Base-by-base conservation (phyloP, 345 rosid species). In the Durio zibethinus region DNA sequence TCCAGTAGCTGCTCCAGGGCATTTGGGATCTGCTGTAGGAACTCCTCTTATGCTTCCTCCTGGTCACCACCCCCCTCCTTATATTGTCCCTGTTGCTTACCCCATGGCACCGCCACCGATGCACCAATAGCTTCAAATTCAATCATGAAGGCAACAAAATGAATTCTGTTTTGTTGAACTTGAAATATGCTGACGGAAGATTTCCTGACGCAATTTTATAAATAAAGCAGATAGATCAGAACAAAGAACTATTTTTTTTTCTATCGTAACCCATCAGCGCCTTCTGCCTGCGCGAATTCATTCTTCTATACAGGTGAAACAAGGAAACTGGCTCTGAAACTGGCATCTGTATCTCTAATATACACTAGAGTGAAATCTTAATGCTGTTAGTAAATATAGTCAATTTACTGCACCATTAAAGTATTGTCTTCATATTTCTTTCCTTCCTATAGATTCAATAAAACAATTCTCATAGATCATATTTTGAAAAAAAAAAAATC, bases 41-140 rank as follows among this genome's bases (percentile, higher is more conserved):
- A 92, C 96, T 73, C 98, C 98, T 0, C 93, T 94, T 40, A 92
- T 94, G 97, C 92, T 94, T 78, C 97, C 97, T 54, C 89, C 94
- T 12, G 86, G 86, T 31, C 88, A 83, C 62, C 82, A 48, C 78
- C 83, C 18, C 78, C 97, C 80, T 79, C 87, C 92, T n/a, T 88
- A 89, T 83, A 80, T 83, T 27, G 82, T 91, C 45, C 97, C 92
- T 0, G 85, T 88, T 56, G 93, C 91, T 74, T 94, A 90, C 72
- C 91, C 97, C 0, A 84, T 90, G 73, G 87, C 97, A 56, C 86
- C 94, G 0, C 93, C 86, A 2, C 75, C 87, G 33, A 86, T 87
- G 93, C 90, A 87, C 72, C 94, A 88, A 81, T 90, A 89, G 78
- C 23, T 47, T 47, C n/a, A 18, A 77, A 18, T 29, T 62, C 57